Percentiles rank a stretch among this genome's conserved stretches.
Conservation (phyloP, 139 green algal genomes). For the Chlamydomonas incerta region DNA sequence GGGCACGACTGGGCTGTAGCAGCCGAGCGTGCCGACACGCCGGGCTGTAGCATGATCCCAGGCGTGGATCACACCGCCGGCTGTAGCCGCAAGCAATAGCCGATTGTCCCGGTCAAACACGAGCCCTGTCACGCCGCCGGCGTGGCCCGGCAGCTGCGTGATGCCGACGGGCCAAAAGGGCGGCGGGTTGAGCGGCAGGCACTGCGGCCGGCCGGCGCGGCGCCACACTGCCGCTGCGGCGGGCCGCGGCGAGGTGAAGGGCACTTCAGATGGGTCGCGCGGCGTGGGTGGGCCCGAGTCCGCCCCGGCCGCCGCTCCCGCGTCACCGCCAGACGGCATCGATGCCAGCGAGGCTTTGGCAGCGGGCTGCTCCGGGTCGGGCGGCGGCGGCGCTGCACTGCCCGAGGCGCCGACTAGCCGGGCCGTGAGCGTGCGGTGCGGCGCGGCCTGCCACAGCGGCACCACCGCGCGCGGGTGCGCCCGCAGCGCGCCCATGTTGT, state of each 20-base stretch:
- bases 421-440: background rate
- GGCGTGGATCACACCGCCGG: background rate
- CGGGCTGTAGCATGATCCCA: conserved; percentile 16
- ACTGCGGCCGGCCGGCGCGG: conserved; percentile 5
- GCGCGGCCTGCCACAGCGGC: conserved; percentile 5
- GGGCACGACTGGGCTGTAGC: conserved; percentile 15
- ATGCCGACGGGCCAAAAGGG: conserved; percentile 17
- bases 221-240: background rate
- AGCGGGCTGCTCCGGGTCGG: no score
- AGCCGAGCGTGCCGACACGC: background rate
- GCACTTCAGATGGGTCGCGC: no score
- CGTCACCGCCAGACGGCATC: no score
- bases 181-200: conserved; percentile 23
- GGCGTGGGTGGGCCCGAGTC: no score
- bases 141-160: conserved; percentile 8
- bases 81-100: conserved; percentile 7
- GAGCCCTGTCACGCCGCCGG: background rate
- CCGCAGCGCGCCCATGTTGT: conserved; percentile 18
- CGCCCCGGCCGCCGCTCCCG: no score
- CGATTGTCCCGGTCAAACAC: conserved; percentile 17
- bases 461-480: conserved; percentile 17
- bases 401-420: background rate
- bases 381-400: background rate
- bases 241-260: background rate
- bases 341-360: no score